Base-by-base conservation (phyloP, 1,139 yeast species). In the Entelexis paramagnoliae region DNA sequence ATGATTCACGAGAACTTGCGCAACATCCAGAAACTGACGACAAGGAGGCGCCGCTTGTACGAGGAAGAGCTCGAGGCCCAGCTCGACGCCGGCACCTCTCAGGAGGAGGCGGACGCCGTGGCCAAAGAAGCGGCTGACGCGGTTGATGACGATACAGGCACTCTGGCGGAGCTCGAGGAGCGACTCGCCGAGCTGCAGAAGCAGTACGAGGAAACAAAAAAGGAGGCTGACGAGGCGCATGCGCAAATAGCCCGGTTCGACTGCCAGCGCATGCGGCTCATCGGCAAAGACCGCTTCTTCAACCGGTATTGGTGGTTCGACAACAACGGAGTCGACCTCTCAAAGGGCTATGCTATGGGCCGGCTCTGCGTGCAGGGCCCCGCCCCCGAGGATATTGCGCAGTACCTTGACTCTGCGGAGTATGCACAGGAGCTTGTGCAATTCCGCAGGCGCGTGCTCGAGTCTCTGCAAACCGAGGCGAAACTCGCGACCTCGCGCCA, bases 261-360 rank as follows among this genome's bases (percentile, higher is more conserved):
- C 62, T 75, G 84, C 56, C 96, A 88, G 64, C 70, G 98, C 55
- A 76, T 88, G 43, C 78, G 78, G 54, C 72, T 79, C 48, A 69
- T 91, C 29, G 99, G 99, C 5, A 77, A 80, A 58, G 99, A 91
- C 65, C 72, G 95, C 51, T 77, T 78, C 56, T 87, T 73, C 64
- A 93, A 91, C 68, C 73, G 91, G 59, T 91, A 89, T 66, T 93
- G 95, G 94, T 91, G 96, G 96, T 81, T 89, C 64, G 97, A 91
- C 64, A 75, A 77, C 58, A 83, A 83, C 63, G 97, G 97, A 0
- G 49, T 47, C n/a, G 48, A 53, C 33, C 54, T 57, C 16, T 54
- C 48, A 0, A 54, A 48, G n/a, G 50, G 47, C 19, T 60, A 65
- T 63, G 71, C 83, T 46, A 84, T 88, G 83, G 97, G 97, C 8